Base-by-base conservation (phyloP, 352 stramenopile genomes). In the Aphanomyces invadans region DNA sequence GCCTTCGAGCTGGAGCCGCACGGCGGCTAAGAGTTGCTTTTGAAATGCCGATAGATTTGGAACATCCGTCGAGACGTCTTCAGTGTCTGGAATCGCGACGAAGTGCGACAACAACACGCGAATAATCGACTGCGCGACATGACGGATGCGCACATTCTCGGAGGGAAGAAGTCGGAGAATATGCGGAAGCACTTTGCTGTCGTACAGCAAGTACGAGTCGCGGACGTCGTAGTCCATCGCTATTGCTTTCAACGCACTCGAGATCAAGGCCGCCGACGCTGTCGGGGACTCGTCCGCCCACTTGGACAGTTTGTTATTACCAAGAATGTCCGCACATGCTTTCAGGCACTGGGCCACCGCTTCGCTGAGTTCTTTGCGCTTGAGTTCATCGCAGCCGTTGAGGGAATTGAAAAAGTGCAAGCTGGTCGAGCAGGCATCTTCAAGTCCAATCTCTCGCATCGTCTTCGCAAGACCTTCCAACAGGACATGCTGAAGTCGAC, bases 171-270 rank as follows among this genome's bases (percentile, higher is more conserved):
- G 64, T 4, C 71, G 74, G 7, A 92, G 57, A 33, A 92, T 74
- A 31, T 82, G 76, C 0, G 71, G 66, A n/a, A 90, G 68, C 7
- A 90, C 64, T n/a, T 74, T 79, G 66, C 81, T 89, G 25, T 90
- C 81, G 15, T 89, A 74, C 1, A 92, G 70, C 12, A 92, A 73
- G 54, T 86, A 89, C 12, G 81, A 77, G 45, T 92, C 83, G 29
- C 90, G 81, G 5, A 86, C 67, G 26, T 92, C 74, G 46, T 89
- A 92, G 52, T 92, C 83, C 15, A 92, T 74, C 25, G 74, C 78
- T 15, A 80, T 80, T 0, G 73, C 69, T 52, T 84, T 86, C 17
- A 90, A 71, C 7, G 87, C 62, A 9, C 69, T 69, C 48, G 82
- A 72, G 21, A 83, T 73, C 23, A 86, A 54, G 42, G 69, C 54